Evolutionary conservation across 2,329 filamentous ascomycete species (phyloP).

Genomic region (Mycosphaerella arachidis): DNA sequence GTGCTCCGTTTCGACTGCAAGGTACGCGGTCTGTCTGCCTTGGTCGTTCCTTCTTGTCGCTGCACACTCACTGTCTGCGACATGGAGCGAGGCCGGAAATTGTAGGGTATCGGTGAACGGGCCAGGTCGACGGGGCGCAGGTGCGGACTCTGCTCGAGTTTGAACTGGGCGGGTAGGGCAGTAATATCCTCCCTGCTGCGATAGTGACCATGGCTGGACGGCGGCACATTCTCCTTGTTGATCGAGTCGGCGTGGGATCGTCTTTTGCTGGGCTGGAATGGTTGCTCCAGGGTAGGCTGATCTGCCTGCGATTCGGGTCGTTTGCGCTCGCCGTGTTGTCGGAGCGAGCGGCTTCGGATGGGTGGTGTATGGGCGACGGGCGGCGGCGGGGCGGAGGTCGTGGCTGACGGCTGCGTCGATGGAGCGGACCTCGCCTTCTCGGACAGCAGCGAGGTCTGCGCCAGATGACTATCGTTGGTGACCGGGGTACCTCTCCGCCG

Average conservation of each 20-base stretch:
- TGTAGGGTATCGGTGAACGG: conserved; percentile 40
- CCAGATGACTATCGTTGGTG: conserved; percentile 6
- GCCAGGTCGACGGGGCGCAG: conserved; percentile 41
- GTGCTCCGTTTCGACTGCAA: conserved; percentile 39
- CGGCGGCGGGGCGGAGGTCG: background rate
- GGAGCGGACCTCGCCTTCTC: conserved; percentile 47
- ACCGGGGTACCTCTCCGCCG: conserved; percentile 45
- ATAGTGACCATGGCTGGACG: conserved; percentile 28
- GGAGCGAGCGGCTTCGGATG: conserved; percentile 18
- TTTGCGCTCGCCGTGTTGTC: conserved; percentile 12
- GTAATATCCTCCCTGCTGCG: conserved; percentile 45
- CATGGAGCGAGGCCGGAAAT: conserved; percentile 33
- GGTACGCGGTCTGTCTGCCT: conserved; percentile 26
- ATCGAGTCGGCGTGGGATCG: conserved; percentile 8
- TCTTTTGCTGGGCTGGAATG: conserved; percentile 3
- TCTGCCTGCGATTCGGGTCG: conserved; percentile 15
- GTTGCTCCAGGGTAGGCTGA: conserved; percentile 4
- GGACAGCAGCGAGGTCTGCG: conserved; percentile 37
- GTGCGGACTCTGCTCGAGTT: conserved; percentile 45
- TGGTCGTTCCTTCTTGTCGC: conserved; percentile 16
- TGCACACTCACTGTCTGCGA: conserved; percentile 29
- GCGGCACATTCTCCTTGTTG: conserved; percentile 24
- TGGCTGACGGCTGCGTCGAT: conserved; percentile 7
- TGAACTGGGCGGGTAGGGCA: conserved; percentile 40
- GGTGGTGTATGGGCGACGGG: conserved; percentile 3